A percentile compares a stretch with the other conserved stretches of the same genome.
phyloP scores from a whole-genome alignment of 805 yeast genomes.

The Kuraishia floccosa region DNA sequence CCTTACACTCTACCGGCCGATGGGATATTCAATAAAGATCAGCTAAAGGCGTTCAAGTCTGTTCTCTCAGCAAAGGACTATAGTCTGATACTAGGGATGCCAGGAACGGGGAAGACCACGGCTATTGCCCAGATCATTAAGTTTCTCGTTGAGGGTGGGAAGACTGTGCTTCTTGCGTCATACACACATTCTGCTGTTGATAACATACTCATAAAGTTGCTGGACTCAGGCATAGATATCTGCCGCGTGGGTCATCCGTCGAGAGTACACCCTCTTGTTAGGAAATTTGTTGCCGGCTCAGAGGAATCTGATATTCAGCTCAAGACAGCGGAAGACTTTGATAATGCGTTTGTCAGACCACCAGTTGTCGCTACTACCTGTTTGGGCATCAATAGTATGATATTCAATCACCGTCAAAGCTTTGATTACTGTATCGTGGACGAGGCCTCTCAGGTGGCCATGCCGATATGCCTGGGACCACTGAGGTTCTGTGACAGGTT shows the following conservation, averaged over 20 bases:
- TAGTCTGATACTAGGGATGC: slow-evolving; percentile 87
- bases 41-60: slow-evolving; percentile 52
- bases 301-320: slow-evolving; percentile 15
- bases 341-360: slow-evolving; percentile 36
- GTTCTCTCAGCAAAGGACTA: slow-evolving; percentile 64
- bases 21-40: slow-evolving; percentile 54
- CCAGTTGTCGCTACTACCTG: slow-evolving; percentile 86
- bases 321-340: slow-evolving; percentile 31
- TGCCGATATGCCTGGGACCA: slow-evolving; percentile 90
- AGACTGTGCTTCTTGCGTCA: slow-evolving; percentile 67
- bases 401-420: slow-evolving; percentile 36
- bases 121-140: slow-evolving; percentile 70
- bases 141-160: slow-evolving; percentile 44
- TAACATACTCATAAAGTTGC: slow-evolving; percentile 72
- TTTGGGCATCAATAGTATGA: slow-evolving; percentile 57
- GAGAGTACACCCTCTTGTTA: slow-evolving; percentile 53
- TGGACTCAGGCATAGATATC: slow-evolving; percentile 32
- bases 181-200: slow-evolving; percentile 97
- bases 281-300: slow-evolving; percentile 35
- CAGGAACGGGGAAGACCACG: slow-evolving; percentile 95
- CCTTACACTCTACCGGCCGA: slow-evolving; percentile 9
- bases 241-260: slow-evolving; percentile 56
- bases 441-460: slow-evolving; percentile 91
- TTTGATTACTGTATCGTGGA: slow-evolving; percentile 94
- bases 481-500: slow-evolving; percentile 66